A percentile compares a stretch with the other conserved stretches of the same genome.
Conservation (phyloP, 257 asterid genomes). For the Lavandula angustifolia region DNA sequence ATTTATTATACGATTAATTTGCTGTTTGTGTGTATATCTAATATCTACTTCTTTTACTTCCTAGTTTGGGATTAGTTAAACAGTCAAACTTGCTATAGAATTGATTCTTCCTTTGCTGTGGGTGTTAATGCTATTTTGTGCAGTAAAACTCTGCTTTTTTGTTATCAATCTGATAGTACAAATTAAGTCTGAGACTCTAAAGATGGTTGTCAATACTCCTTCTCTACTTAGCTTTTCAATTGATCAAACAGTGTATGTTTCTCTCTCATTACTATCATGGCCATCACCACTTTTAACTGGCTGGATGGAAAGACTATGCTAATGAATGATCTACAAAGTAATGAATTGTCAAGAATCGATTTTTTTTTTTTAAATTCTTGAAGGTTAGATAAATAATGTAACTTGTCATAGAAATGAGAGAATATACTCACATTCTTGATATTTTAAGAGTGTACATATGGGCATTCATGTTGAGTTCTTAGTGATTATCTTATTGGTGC, state of each 20-base stretch:
- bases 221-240: not conserved
- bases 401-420: not conserved
- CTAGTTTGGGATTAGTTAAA: not conserved
- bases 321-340: not conserved
- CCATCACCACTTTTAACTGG: not conserved
- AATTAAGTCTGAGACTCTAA: too few species aligned
- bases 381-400: not conserved
- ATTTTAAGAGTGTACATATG: too few species aligned
- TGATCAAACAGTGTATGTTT: not conserved
- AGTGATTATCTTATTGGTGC: conserved; percentile 33
- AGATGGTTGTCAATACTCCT: not conserved
- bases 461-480: not conserved
- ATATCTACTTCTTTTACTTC: not conserved
- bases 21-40: not conserved
- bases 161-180: not conserved
- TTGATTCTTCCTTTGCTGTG: not conserved
- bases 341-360: not conserved
- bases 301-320: not conserved
- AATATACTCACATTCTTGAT: conserved; percentile 16
- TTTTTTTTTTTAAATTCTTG: not conserved
- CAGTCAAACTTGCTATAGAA: not conserved
- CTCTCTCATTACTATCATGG: not conserved
- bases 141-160: not conserved
- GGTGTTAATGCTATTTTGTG: not conserved
- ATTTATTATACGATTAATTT: not conserved